Evolutionary conservation across 2,329 filamentous ascomycete genomes (phyloP).

Genomic region (Lasiodiplodia hormozganensis): DNA sequence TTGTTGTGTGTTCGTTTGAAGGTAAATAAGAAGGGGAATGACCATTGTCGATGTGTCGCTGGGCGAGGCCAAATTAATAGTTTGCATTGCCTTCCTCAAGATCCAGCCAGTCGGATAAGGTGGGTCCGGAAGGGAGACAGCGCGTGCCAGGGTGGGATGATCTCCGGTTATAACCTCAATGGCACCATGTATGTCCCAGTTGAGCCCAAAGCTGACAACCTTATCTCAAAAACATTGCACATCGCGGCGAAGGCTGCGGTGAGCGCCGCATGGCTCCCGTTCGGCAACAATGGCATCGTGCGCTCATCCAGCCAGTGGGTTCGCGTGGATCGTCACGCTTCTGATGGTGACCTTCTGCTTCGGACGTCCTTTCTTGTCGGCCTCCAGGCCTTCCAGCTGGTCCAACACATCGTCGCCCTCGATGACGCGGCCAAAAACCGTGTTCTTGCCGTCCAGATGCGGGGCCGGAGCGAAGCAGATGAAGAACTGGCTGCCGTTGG

Average conservation of each 20-base stretch:
- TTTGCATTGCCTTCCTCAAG: constrained; percentile 7
- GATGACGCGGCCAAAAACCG: constrained; percentile 78
- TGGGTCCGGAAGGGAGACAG: constrained; percentile 11
- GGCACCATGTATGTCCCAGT: background rate
- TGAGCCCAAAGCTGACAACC: constrained; percentile 8
- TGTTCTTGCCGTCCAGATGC: constrained; percentile 84
- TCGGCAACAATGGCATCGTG: background rate
- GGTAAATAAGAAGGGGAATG: background rate
- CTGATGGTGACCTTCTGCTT: constrained; percentile 72
- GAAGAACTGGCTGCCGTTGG: constrained; percentile 84
- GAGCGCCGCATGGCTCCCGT: constrained; percentile 1
- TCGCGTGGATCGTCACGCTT: constrained; percentile 76
- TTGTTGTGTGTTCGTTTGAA: background rate
- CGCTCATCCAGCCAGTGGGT: constrained; percentile 70
- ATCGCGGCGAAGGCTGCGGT: background rate
- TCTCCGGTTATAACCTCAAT: constrained; percentile 18
- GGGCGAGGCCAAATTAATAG: background rate
- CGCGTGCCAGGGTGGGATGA: background rate
- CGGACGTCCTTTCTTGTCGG: constrained; percentile 80
- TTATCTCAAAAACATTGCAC: background rate
- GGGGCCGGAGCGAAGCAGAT: constrained; percentile 77
- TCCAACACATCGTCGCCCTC: constrained; percentile 66
- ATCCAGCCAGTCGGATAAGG: constrained; percentile 3
- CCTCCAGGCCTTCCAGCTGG: constrained; percentile 72
- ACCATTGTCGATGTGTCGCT: background rate